These are phyloP conservation scores for Biscogniauxia mediterranea DNA, from an alignment of 2,329 filamentous ascomycete genomes.

Conservation along the genomic window DNA sequence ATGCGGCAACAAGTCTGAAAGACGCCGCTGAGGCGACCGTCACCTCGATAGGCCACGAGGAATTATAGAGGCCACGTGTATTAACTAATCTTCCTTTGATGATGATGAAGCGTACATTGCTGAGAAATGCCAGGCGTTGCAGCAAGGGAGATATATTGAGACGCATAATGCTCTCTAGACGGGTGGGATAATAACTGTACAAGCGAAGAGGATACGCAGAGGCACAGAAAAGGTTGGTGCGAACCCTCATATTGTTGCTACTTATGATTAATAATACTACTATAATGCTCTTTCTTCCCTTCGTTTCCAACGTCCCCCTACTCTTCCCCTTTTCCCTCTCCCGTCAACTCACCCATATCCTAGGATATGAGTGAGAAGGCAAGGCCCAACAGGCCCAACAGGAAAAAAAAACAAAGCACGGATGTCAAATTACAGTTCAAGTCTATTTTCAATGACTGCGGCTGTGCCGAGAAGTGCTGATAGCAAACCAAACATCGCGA, in stretches of 20 bases:
- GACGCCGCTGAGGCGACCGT: constrained; percentile 20
- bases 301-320: background rate
- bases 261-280: background rate
- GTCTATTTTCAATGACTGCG: constrained; percentile 71
- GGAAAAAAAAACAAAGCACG: constrained; percentile 62
- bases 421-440: constrained; percentile 99
- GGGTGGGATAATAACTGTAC: constrained; percentile 1
- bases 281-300: constrained; percentile 5
- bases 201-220: background rate
- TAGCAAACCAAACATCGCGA: constrained; percentile 50
- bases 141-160: constrained; percentile 1
- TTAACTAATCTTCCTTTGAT: constrained; percentile 10
- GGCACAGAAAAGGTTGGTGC: constrained; percentile 9
- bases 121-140: constrained; percentile 2
- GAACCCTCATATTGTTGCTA: background rate
- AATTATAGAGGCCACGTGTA: constrained; percentile 25
- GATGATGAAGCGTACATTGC: constrained; percentile 20
- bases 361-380: too few relatives aligned
- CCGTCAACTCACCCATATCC: background rate
- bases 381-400: too few relatives aligned
- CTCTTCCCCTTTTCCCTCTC: background rate
- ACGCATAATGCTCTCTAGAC: constrained; percentile 4
- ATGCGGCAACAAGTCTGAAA: constrained; percentile 40
- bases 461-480: constrained; percentile 99
- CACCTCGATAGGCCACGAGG: constrained; percentile 25